A percentile compares a stretch with the other conserved stretches of the same genome.
These are phyloP conservation scores for Passiflora organensis DNA, from an alignment of 345 rosid species.

Conservation along the genomic window DNA sequence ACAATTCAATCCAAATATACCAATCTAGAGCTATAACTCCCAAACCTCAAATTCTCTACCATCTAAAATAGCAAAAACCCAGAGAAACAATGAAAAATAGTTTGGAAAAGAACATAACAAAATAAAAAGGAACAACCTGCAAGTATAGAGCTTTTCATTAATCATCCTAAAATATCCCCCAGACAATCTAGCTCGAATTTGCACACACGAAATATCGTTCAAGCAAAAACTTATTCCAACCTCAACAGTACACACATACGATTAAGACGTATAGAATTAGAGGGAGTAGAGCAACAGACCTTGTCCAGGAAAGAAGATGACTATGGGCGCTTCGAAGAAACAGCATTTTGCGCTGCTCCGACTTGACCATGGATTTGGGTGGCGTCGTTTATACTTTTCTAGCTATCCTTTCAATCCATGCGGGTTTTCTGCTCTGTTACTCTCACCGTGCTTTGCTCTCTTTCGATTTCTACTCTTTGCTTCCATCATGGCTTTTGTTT, in stretches of 20 bases:
- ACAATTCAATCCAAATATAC: no score
- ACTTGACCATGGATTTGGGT: background rate
- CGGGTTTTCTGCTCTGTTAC: no score
- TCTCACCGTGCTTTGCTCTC: constrained; percentile 30
- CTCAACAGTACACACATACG: no score
- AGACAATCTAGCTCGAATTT: constrained; percentile 71
- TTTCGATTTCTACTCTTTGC: constrained; percentile 45
- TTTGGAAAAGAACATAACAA: no score
- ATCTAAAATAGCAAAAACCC: no score
- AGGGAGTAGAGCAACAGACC: constrained; percentile 11
- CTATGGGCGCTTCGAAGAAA: constrained; percentile 15
- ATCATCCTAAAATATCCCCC: constrained; percentile 94
- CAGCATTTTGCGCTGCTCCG: background rate
- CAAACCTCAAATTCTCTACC: no score
- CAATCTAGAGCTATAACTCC: no score
- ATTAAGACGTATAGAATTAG: background rate
- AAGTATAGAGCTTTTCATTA: constrained; percentile 87
- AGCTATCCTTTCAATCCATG: constrained; percentile 1
- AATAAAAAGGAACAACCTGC: constrained; percentile 70
- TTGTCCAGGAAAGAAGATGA: constrained; percentile 30
- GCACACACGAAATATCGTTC: constrained; percentile 12
- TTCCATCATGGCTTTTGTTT: no score
- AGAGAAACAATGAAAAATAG: no score
- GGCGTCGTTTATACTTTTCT: constrained; percentile 9
- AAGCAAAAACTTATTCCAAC: constrained; percentile 1